Evolutionary conservation across 2,329 filamentous ascomycete species (phyloP).

Genomic region (Amesomyces nigricolor): DNA sequence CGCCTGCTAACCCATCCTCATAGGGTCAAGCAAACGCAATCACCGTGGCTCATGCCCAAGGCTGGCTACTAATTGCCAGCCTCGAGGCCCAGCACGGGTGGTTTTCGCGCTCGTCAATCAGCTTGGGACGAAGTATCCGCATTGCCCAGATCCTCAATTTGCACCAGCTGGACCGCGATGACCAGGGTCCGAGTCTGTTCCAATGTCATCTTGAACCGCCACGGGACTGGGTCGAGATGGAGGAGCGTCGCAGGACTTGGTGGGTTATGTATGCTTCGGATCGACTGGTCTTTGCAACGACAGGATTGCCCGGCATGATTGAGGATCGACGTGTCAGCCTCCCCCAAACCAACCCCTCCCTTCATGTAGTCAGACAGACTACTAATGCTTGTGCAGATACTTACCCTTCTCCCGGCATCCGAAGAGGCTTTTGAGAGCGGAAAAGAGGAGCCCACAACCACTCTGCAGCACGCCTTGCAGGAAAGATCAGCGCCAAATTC

Average conservation of each 20-base stretch:
- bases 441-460: background rate
- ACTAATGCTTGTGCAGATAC: no score
- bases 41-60: slow-evolving; percentile 55
- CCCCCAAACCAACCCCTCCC: slow-evolving; percentile 31
- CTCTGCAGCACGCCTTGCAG: slow-evolving; percentile 34
- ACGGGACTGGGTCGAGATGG: slow-evolving; percentile 60
- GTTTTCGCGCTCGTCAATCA: slow-evolving; percentile 64
- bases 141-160: slow-evolving; percentile 63
- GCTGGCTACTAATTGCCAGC: slow-evolving; percentile 53
- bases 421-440: slow-evolving; percentile 30
- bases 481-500: slow-evolving; percentile 44
- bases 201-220: slow-evolving; percentile 55
- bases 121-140: slow-evolving; percentile 54
- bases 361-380: no score
- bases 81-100: slow-evolving; percentile 66
- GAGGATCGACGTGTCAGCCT: slow-evolving; percentile 59
- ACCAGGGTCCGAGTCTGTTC: slow-evolving; percentile 50
- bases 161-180: slow-evolving; percentile 55
- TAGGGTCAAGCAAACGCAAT: slow-evolving; percentile 35
- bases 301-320: slow-evolving; percentile 63
- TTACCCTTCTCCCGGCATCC: slow-evolving; percentile 7
- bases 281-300: slow-evolving; percentile 61
- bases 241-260: slow-evolving; percentile 62
- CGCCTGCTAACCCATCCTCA: no score
- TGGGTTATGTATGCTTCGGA: slow-evolving; percentile 62